Conservation (phyloP, 257 asterid genomes). For the Solanum chmielewskii region DNA sequence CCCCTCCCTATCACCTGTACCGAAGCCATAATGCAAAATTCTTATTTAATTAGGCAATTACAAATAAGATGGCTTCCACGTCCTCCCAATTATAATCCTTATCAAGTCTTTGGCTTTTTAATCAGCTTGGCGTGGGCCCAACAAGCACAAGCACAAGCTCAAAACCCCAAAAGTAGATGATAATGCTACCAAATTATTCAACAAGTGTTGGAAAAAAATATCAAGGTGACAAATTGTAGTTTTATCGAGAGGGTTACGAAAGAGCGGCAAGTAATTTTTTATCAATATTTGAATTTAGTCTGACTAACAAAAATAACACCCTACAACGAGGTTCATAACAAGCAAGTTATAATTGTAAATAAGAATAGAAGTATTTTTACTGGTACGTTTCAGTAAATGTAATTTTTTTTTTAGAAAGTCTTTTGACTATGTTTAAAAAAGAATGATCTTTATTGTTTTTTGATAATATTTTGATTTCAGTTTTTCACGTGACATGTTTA, state of each 20-base stretch:
- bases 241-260: no score
- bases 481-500: fast-evolving
- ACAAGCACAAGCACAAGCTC: background rate
- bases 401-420: no score
- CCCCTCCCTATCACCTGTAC: no score
- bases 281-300: no score
- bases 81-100: background rate
- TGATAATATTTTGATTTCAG: no score
- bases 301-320: no score
- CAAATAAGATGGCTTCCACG: background rate
- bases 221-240: background rate
- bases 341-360: background rate
- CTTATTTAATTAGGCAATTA: background rate
- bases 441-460: no score
- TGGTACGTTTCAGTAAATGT: background rate
- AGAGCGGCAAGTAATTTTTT: no score
- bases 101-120: background rate
- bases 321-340: background rate
- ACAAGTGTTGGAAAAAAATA: background rate
- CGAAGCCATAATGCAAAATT: background rate
- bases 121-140: background rate
- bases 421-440: no score
- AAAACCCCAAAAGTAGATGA: background rate
- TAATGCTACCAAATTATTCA: background rate
- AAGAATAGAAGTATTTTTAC: background rate